Evolutionary conservation across 495 filamentous ascomycete species (phyloP), one percentile per base, ranked within the genome.

Genomic region (Lophiotrema nucula): DNA sequence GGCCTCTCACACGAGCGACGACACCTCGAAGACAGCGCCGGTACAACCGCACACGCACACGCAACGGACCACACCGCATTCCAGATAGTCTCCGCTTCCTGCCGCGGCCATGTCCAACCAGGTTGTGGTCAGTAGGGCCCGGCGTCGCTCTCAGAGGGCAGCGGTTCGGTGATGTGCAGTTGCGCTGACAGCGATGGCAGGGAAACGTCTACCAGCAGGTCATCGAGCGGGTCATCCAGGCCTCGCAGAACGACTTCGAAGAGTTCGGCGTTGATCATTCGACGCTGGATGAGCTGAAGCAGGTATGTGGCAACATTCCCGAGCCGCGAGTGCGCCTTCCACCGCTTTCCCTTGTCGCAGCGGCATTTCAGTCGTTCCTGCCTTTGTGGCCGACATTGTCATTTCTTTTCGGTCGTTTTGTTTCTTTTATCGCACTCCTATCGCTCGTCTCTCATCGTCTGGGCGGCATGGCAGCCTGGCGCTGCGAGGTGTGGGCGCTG

Each of bases 171-270:
- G 38, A 25, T 35, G 45, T n/a, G n/a, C n/a, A n/a, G n/a, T n/a
- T n/a, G n/a, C n/a, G 52, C 63, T 66, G 18, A 66, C 63, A 38
- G 52, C 58, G n/a, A 46, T 47, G 2, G 33, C 43, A 66, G 87
- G 93, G 95, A 68, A 67, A 72, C 56, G 84, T 97, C 59, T 99
- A 96, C 77, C 78, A 86, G 70, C 80, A 85, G 70, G 88, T 97
- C 77, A 97, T 99, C 74, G 77, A 88, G 56, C 92, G 93, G 71
- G 91, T 97, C 57, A 85, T 95, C 69, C 83, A 88, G 57, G 81
- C 82, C 51, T 96, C 91, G 67, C 82, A 89, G 72, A 86, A 92
- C 67, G 92, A 96, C 72, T 97, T 99, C 73, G 95, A 99, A 72
- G 93, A 97, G 71, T 88, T 86, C 66, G 95, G 95, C 61, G 88